Percentiles rank a stretch among this genome's conserved stretches.
Conservation (phyloP, 75 land plant species). For the Cryptomeria japonica region DNA sequence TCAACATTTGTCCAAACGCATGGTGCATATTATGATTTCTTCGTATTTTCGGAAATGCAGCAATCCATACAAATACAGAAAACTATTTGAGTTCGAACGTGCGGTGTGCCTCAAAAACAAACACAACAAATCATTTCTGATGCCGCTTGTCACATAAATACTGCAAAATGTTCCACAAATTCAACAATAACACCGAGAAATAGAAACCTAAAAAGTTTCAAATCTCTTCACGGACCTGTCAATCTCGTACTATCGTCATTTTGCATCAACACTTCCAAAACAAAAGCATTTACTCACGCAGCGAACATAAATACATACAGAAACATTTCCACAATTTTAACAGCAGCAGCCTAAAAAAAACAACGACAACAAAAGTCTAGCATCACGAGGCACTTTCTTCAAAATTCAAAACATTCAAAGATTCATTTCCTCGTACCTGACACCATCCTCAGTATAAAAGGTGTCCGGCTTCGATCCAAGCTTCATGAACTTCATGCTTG, state of each 20-base stretch:
- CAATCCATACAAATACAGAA: background rate
- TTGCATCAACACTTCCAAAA: background rate
- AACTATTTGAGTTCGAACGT: background rate
- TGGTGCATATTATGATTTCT: background rate
- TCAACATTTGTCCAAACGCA: background rate
- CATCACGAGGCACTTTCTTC: background rate
- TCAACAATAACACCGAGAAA: background rate
- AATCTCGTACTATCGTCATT: background rate
- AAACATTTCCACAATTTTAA: background rate
- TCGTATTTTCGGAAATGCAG: background rate
- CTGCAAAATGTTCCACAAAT: background rate
- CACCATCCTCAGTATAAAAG: constrained; percentile 62
- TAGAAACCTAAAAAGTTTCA: background rate
- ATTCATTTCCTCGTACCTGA: constrained; percentile 45
- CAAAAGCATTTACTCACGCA: background rate
- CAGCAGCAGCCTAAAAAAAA: background rate
- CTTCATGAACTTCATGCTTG: constrained; percentile 90
- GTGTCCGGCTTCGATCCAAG: constrained; percentile 81
- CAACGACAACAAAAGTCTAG: background rate
- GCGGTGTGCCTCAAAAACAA: background rate
- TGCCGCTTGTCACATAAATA: background rate
- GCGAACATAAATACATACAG: background rate
- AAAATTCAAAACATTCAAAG: background rate
- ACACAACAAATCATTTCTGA: background rate
- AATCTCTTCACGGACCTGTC: background rate